These are phyloP conservation scores for Fraxinus baroniana DNA, from an alignment of 305 asterid genomes.

Conservation along the genomic window DNA sequence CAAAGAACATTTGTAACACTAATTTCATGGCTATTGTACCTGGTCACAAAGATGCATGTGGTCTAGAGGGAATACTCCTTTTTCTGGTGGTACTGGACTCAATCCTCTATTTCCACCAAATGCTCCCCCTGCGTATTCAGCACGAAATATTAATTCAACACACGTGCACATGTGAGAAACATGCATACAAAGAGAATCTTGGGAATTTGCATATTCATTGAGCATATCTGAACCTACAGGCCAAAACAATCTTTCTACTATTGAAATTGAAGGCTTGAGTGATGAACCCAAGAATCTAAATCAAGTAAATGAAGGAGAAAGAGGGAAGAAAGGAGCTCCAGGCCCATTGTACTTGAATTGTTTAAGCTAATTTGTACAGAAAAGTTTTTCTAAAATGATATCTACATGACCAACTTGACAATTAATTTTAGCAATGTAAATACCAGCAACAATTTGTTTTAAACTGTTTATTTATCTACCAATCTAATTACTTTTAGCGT, in stretches of 20 bases:
- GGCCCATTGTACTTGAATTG: background rate
- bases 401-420: background rate
- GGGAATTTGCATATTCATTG: background rate
- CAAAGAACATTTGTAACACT: background rate
- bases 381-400: background rate
- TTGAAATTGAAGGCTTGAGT: background rate
- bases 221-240: background rate
- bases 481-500: background rate
- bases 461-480: background rate
- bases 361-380: background rate
- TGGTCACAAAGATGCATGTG: constrained; percentile 75
- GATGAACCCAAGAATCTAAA: background rate
- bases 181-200: background rate
- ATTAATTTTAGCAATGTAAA: background rate
- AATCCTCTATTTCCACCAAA: constrained; percentile 95
- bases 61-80: constrained; percentile 90
- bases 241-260: background rate
- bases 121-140: constrained; percentile 63
- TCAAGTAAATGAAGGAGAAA: background rate
- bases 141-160: constrained; percentile 4
- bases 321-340: background rate
- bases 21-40: constrained; percentile 25
- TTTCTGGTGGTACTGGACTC: constrained; percentile 88
- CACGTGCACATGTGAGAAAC: background rate
- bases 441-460: background rate